These are phyloP conservation scores for Phytopythium litorale DNA, from an alignment of 352 stramenopile genomes.

Conservation along the genomic window DNA sequence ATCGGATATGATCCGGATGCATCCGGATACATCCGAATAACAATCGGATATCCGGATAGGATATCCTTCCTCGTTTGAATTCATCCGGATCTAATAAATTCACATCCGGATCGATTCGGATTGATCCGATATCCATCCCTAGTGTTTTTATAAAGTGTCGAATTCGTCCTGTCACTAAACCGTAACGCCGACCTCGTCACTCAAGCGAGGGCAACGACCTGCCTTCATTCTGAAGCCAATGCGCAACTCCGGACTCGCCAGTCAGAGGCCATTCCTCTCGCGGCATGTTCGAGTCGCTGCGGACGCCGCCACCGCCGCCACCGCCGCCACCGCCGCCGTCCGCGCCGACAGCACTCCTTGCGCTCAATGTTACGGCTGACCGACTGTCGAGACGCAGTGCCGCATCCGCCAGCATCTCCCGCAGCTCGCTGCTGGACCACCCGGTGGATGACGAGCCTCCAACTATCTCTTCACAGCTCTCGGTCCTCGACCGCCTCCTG, in stretches of 20 bases:
- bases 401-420: not conserved
- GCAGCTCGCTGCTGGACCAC: not conserved
- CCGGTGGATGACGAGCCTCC: not conserved
- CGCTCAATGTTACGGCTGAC: not conserved
- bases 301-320: not conserved
- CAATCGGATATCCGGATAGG: too few relatives aligned
- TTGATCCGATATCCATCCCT: too few relatives aligned
- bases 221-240: not conserved
- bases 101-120: too few relatives aligned
- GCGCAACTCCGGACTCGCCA: not conserved
- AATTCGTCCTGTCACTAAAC: not conserved
- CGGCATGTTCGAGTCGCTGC: not conserved
- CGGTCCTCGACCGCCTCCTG: slow-evolving; percentile 48
- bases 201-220: too few relatives aligned
- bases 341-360: not conserved
- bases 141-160: too few relatives aligned
- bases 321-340: not conserved
- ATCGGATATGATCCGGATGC: too few relatives aligned
- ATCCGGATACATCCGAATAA: too few relatives aligned
- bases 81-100: too few relatives aligned
- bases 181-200: too few relatives aligned
- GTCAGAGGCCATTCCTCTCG: not conserved
- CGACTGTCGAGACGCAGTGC: not conserved
- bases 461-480: slow-evolving; percentile 18
- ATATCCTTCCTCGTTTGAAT: too few relatives aligned